Percentiles rank a stretch among this genome's conserved stretches.
Conservation (phyloP, 306 rosid species). For the Cicer cuneatum region DNA sequence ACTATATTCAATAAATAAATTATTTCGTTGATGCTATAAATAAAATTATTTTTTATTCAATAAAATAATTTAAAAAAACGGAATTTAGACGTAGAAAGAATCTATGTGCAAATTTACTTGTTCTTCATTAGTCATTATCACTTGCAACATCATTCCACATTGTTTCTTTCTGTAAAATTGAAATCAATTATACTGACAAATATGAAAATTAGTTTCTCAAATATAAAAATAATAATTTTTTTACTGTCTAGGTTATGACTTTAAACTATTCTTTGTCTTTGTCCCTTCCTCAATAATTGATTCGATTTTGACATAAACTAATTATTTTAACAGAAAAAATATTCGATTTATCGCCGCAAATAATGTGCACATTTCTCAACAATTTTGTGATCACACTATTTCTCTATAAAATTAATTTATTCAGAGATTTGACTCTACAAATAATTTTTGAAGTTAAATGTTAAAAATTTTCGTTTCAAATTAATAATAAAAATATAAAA, state of each 20-base stretch:
- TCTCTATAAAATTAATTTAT: too few species aligned
- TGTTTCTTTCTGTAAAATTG: not conserved
- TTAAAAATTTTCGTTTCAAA: too few species aligned
- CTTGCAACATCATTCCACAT: not conserved
- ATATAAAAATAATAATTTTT: not conserved
- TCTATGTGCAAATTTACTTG: not conserved
- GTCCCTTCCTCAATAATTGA: not conserved
- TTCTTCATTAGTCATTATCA: constrained; percentile 7
- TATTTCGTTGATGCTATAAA: not conserved
- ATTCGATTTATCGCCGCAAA: not conserved
- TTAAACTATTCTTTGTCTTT: not conserved
- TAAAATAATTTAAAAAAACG: not conserved
- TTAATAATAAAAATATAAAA: too few species aligned
- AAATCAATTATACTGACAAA: not conserved
- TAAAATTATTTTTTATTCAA: not conserved
- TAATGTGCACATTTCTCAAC: not conserved
- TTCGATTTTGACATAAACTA: not conserved
- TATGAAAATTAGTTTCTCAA: not conserved
- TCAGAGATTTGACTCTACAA: too few species aligned
- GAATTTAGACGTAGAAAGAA: not conserved
- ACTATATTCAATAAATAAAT: not conserved
- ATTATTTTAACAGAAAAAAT: not conserved
- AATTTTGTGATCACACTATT: too few species aligned
- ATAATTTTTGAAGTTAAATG: too few species aligned
- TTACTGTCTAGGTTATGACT: not conserved